Percentiles rank a stretch among this genome's conserved stretches.
phyloP scores from a whole-genome alignment of 2,329 filamentous ascomycete species.

The Xylaria multiplex region DNA sequence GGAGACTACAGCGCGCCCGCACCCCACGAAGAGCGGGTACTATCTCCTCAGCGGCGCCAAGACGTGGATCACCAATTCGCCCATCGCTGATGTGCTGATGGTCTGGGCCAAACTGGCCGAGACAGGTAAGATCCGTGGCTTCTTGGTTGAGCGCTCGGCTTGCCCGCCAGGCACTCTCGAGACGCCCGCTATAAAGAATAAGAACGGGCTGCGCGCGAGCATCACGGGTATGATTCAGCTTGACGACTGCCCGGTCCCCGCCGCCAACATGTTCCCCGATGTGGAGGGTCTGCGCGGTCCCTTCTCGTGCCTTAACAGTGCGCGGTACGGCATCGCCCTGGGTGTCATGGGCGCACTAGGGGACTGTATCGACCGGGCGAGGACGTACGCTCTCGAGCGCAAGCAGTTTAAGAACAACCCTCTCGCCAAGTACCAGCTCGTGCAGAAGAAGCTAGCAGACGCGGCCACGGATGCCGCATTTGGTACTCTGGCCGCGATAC shows the following conservation, averaged over 20 bases:
- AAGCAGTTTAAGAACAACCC: slow-evolving; percentile 98
- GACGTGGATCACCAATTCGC: slow-evolving; percentile 96
- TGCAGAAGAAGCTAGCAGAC: slow-evolving; percentile 98
- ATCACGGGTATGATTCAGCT: slow-evolving; percentile 98
- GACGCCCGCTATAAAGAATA: slow-evolving; percentile 92
- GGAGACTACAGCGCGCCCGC: slow-evolving; percentile 86
- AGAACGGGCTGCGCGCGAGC: slow-evolving; percentile 91
- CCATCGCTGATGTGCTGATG: slow-evolving; percentile 84
- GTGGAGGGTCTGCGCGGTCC: slow-evolving; percentile 88
- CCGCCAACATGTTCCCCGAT: slow-evolving; percentile 92
- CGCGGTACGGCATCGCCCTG: slow-evolving; percentile 91
- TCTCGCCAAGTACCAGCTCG: slow-evolving; percentile 92
- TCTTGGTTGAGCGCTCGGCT: slow-evolving; percentile 84
- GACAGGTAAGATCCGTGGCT: slow-evolving; percentile 93
- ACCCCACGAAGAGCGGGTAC: slow-evolving; percentile 85
- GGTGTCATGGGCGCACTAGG: slow-evolving; percentile 94
- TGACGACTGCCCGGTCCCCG: slow-evolving; percentile 87
- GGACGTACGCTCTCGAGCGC: slow-evolving; percentile 89
- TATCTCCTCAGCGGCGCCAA: slow-evolving; percentile 83
- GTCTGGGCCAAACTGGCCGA: slow-evolving; percentile 94
- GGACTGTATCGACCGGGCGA: slow-evolving; percentile 83
- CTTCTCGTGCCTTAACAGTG: slow-evolving; percentile 94
- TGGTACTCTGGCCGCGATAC: slow-evolving; percentile 87
- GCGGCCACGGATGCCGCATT: slow-evolving; percentile 90
- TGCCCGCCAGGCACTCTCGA: slow-evolving; percentile 90